phyloP scores from a whole-genome alignment of 176 grass and related monocot species.

The Musa beccarii region DNA sequence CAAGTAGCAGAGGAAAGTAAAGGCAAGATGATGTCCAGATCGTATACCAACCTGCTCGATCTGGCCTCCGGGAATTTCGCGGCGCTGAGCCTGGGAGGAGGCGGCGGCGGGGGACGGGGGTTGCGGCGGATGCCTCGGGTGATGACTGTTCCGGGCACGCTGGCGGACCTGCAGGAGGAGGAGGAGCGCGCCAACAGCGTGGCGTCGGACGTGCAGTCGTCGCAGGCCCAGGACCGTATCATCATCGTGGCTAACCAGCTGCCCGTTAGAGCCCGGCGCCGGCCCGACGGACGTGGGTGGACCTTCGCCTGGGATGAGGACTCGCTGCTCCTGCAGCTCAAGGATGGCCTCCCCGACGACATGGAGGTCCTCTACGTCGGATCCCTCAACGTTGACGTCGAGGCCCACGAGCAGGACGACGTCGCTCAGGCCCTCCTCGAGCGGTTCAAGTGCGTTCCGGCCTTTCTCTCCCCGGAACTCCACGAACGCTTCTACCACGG shows the following conservation, averaged over 20 bases:
- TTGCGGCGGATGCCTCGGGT: slow-evolving; percentile 41
- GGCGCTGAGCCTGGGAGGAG: slow-evolving; percentile 33
- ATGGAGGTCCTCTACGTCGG: slow-evolving; percentile 80
- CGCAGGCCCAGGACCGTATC: slow-evolving; percentile 41
- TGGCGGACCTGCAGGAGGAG: slow-evolving; percentile 38
- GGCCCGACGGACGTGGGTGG: slow-evolving; percentile 42
- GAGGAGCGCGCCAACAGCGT: slow-evolving; percentile 43
- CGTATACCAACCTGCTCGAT: slow-evolving; percentile 57
- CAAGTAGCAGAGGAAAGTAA: too few species aligned
- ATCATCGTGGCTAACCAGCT: slow-evolving; percentile 60
- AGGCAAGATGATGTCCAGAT: slow-evolving; percentile 48
- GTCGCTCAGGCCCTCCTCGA: slow-evolving; percentile 59
- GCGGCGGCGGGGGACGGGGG: slow-evolving; percentile 16
- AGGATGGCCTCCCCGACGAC: slow-evolving; percentile 59
- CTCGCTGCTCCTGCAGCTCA: slow-evolving; percentile 59
- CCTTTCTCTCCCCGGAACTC: slow-evolving; percentile 55
- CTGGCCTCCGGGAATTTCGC: slow-evolving; percentile 54
- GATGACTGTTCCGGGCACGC: slow-evolving; percentile 39
- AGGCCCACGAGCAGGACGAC: slow-evolving; percentile 43
- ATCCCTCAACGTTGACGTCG: slow-evolving; percentile 55
- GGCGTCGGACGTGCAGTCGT: slow-evolving; percentile 52
- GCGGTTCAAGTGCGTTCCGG: slow-evolving; percentile 53
- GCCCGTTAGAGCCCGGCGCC: slow-evolving; percentile 41
- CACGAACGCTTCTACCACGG: slow-evolving; percentile 52
- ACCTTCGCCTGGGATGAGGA: slow-evolving; percentile 60